phyloP scores from a whole-genome alignment of 768 basidiomycete species.

The Candolleomyces eurysporus region DNA sequence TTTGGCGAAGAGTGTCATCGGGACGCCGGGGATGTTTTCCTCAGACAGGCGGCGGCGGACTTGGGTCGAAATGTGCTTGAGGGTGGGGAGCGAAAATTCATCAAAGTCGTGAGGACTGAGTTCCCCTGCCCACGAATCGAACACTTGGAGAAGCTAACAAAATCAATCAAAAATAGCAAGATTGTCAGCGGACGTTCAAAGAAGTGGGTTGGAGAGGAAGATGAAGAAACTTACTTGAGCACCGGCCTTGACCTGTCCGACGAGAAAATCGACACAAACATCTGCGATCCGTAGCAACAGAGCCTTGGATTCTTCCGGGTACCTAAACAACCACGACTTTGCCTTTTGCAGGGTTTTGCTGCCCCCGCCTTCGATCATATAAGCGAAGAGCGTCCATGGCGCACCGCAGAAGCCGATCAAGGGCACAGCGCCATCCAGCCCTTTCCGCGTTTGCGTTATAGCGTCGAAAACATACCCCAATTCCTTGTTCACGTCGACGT shows the following conservation, averaged over 20 bases:
- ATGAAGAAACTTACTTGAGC: conserved; percentile 71
- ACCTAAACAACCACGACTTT: conserved; percentile 93
- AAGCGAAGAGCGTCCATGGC: conserved; percentile 97
- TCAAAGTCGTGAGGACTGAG: conserved; percentile 85
- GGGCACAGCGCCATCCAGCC: conserved; percentile 84
- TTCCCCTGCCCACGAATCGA: conserved; percentile 96
- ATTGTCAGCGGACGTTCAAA: neutral
- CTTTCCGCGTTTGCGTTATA: conserved; percentile 79
- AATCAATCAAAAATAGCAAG: neutral
- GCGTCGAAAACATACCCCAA: conserved; percentile 93
- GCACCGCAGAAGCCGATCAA: conserved; percentile 97
- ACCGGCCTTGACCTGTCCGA: conserved; percentile 92
- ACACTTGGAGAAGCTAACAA: conserved; percentile 88
- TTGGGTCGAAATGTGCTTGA: conserved; percentile 66
- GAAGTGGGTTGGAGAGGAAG: neutral
- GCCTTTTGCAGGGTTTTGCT: conserved; percentile 87
- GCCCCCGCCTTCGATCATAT: conserved; percentile 97
- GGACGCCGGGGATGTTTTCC: conserved; percentile 55
- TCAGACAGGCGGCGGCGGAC: conserved; percentile 60
- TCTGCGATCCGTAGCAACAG: conserved; percentile 81
- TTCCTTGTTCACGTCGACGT: conserved; percentile 80
- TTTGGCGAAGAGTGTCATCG: conserved; percentile 94
- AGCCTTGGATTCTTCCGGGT: conserved; percentile 79
- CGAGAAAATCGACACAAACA: conserved; percentile 85
- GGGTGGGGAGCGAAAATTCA: conserved; percentile 79